phyloP scores from a whole-genome alignment of 257 asterid genomes.

The Osmanthus fragrans region DNA sequence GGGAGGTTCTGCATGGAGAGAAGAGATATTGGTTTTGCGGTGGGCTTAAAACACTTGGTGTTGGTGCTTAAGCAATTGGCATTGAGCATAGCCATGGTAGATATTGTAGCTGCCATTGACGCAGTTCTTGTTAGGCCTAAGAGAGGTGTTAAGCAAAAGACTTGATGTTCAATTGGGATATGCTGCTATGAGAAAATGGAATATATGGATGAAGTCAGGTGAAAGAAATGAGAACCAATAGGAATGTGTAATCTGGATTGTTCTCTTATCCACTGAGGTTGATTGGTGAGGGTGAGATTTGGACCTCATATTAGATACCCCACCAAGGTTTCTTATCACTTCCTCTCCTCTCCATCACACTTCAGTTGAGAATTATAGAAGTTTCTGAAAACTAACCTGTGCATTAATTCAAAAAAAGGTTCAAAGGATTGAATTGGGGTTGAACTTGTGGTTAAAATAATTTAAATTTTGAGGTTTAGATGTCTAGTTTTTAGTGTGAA shows the following conservation, averaged over 20 bases:
- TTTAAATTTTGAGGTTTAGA: too few relatives aligned
- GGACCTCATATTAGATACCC: constrained; percentile 53
- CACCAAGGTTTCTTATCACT: constrained; percentile 56
- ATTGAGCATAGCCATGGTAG: constrained; percentile 71
- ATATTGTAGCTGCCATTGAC: constrained; percentile 71
- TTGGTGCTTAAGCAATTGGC: constrained; percentile 47
- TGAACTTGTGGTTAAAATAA: neutral
- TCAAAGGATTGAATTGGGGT: neutral
- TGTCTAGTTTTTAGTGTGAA: too few relatives aligned
- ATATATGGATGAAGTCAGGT: constrained; percentile 25
- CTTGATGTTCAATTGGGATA: neutral
- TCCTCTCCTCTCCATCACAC: neutral
- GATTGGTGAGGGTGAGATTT: constrained; percentile 41
- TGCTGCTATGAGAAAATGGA: constrained; percentile 26
- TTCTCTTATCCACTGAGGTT: constrained; percentile 59
- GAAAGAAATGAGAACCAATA: constrained; percentile 41
- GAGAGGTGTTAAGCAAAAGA: neutral
- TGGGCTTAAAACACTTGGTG: constrained; percentile 29
- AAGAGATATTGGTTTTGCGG: constrained; percentile 39
- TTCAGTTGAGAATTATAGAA: neutral
- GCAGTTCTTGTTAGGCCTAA: neutral
- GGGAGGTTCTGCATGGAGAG: constrained; percentile 56
- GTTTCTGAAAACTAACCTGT: neutral
- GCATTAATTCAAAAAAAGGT: neutral
- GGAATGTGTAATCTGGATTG: constrained; percentile 46